These are phyloP conservation scores for Eimeria praecox DNA, from an alignment of 169 alveolate genomes.

Conservation along the genomic window DNA sequence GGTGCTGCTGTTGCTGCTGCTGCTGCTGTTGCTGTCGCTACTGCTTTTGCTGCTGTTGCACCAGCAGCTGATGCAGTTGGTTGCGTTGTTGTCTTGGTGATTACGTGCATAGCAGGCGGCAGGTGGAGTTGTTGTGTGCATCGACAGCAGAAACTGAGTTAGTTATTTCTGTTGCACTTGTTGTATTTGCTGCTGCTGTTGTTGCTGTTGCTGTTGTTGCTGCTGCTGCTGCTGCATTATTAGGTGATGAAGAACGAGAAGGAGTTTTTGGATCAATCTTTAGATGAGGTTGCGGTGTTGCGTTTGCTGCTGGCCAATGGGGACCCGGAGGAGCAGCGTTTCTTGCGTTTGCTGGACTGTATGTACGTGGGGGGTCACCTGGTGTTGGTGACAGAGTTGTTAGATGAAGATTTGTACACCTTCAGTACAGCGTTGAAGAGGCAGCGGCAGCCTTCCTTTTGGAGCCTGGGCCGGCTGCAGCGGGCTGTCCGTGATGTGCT, in stretches of 20 bases:
- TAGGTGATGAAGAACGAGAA: slow-evolving; percentile 96
- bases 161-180: not conserved
- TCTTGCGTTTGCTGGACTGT: slow-evolving; percentile 91
- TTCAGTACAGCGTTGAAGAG: slow-evolving; percentile 65
- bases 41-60: not conserved
- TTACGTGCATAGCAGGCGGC: too few species aligned
- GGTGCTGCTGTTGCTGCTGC: not conserved
- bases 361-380: slow-evolving; percentile 97
- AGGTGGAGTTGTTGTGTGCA: not conserved
- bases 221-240: slow-evolving; percentile 81
- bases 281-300: slow-evolving; percentile 95
- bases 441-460: slow-evolving; percentile 67
- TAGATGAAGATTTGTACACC: slow-evolving; percentile 88
- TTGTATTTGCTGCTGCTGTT: not conserved
- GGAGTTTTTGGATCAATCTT: slow-evolving; percentile 94
- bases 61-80: not conserved
- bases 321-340: slow-evolving; percentile 90
- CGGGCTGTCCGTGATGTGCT: slow-evolving; percentile 88
- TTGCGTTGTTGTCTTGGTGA: too few species aligned
- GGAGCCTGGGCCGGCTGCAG: slow-evolving; percentile 68
- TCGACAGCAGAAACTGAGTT: not conserved
- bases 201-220: not conserved
- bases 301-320: slow-evolving; percentile 91
- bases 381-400: slow-evolving; percentile 96
- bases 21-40: not conserved